These are phyloP conservation scores for Phytophthora aleatoria DNA, from an alignment of 352 stramenopile species.

Conservation along the genomic window DNA sequence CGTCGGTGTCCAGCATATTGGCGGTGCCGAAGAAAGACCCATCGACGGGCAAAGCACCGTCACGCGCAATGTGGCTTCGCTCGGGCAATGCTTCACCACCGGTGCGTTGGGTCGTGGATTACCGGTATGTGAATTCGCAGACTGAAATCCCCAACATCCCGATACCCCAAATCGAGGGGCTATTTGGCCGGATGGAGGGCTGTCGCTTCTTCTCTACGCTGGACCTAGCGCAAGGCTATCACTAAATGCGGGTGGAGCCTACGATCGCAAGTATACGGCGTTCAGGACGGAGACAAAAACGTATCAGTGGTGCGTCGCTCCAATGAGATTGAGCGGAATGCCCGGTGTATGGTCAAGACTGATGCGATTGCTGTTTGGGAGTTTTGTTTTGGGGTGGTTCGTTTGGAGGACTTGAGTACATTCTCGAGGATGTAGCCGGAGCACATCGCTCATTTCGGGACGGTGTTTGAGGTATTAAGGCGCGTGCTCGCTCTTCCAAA, in stretches of 20 bases:
- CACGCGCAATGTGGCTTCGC: too few species aligned
- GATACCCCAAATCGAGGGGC: slow-evolving; percentile 10
- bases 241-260: slow-evolving; percentile 28
- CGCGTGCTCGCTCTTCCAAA: background rate
- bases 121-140: slow-evolving; percentile 22
- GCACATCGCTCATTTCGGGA: background rate
- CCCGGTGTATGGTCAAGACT: slow-evolving; percentile 18
- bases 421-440: too few species aligned
- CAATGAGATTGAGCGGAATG: slow-evolving; percentile 44
- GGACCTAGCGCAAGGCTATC: slow-evolving; percentile 13
- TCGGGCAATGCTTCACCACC: background rate
- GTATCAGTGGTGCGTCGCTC: slow-evolving; percentile 43
- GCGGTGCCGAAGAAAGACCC: too few species aligned
- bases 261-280: background rate
- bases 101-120: slow-evolving; percentile 22
- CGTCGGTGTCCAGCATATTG: too few species aligned
- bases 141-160: slow-evolving; percentile 15
- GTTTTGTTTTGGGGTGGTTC: slow-evolving; percentile 1
- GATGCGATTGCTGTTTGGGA: slow-evolving; percentile 21
- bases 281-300: slow-evolving; percentile 24
- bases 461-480: background rate
- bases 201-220: slow-evolving; percentile 19
- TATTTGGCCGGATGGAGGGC: slow-evolving; percentile 19
- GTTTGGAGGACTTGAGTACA: background rate
- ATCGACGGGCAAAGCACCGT: too few species aligned